These are phyloP conservation scores for Candida tropicalis DNA, from an alignment of 1,139 yeast species.

Conservation along the genomic window DNA sequence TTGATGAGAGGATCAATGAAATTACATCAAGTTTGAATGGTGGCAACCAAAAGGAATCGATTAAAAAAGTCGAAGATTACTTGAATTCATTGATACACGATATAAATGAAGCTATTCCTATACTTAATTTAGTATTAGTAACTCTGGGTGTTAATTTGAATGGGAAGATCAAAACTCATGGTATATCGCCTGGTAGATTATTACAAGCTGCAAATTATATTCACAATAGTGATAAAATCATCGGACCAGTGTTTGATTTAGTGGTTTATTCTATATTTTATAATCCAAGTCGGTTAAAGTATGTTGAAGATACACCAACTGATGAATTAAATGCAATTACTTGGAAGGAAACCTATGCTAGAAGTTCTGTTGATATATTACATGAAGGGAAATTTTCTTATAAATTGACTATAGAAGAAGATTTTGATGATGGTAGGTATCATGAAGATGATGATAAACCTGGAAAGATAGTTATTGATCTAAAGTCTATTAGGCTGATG, in stretches of 20 bases:
- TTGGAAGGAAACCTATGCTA: slow-evolving; percentile 78
- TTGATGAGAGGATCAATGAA: slow-evolving; percentile 52
- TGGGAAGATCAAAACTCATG: slow-evolving; percentile 47
- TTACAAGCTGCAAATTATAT: slow-evolving; percentile 64
- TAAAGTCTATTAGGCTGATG: slow-evolving; percentile 51
- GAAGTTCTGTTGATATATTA: slow-evolving; percentile 49
- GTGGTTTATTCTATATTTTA: slow-evolving; percentile 68
- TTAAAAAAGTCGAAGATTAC: slow-evolving; percentile 50
- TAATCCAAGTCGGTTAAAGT: slow-evolving; percentile 52
- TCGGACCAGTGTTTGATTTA: slow-evolving; percentile 66
- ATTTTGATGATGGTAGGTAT: slow-evolving; percentile 72
- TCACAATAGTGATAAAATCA: slow-evolving; percentile 18
- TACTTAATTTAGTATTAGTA: slow-evolving; percentile 65
- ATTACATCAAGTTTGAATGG: slow-evolving; percentile 26
- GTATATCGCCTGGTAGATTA: slow-evolving; percentile 66
- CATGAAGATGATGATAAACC: slow-evolving; percentile 57
- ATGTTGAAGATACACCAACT: slow-evolving; percentile 24
- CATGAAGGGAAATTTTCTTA: slow-evolving; percentile 35
- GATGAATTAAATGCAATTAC: slow-evolving; percentile 45
- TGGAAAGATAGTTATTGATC: slow-evolving; percentile 34
- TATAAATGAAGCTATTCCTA: slow-evolving; percentile 72
- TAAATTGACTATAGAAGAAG: slow-evolving; percentile 53
- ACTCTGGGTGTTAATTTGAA: slow-evolving; percentile 71
- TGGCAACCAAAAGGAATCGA: slow-evolving; percentile 42
- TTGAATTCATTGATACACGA: slow-evolving; percentile 51